phyloP scores from a whole-genome alignment of 108 stramenopile species.

The Cyclotella baltica region DNA sequence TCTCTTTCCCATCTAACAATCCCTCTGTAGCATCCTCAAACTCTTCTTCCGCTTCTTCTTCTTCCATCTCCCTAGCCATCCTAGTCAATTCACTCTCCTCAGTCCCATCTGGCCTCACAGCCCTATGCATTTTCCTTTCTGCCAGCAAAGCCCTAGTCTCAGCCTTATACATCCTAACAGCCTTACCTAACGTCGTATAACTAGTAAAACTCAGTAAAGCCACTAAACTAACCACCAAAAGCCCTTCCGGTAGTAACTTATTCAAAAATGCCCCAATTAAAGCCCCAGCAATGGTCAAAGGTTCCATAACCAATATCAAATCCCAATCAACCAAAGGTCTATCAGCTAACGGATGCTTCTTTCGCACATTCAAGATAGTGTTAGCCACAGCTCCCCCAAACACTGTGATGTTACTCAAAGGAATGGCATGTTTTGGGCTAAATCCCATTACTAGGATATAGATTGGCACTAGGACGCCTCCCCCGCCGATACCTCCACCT shows the following conservation, averaged over 20 bases:
- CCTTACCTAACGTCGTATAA: slow-evolving; percentile 87
- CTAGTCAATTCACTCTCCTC: slow-evolving; percentile 52
- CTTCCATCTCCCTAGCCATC: slow-evolving; percentile 51
- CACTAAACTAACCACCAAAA: slow-evolving; percentile 86
- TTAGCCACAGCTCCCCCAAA: slow-evolving; percentile 91
- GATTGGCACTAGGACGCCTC: slow-evolving; percentile 93
- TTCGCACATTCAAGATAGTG: slow-evolving; percentile 78
- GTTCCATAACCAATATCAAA: slow-evolving; percentile 96
- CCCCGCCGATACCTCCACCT: slow-evolving; percentile 94
- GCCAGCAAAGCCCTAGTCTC: slow-evolving; percentile 65
- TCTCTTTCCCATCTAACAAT: slow-evolving; percentile 17
- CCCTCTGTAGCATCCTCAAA: slow-evolving; percentile 24
- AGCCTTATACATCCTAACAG: slow-evolving; percentile 84
- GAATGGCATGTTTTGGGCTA: slow-evolving; percentile 90
- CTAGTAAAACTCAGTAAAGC: slow-evolving; percentile 82
- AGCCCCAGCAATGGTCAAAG: slow-evolving; percentile 92
- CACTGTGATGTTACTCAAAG: slow-evolving; percentile 92
- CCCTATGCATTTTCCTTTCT: slow-evolving; percentile 14
- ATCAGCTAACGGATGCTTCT: slow-evolving; percentile 89
- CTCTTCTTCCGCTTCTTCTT: slow-evolving; percentile 46
- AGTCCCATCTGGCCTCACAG: slow-evolving; percentile 38
- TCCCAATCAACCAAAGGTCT: slow-evolving; percentile 98
- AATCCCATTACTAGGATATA: slow-evolving; percentile 92
- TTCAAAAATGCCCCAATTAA: slow-evolving; percentile 90
- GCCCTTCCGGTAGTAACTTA: slow-evolving; percentile 82